These are phyloP conservation scores for Neurospora sp. DNA, from an alignment of 495 filamentous ascomycete species.

Conservation along the genomic window DNA sequence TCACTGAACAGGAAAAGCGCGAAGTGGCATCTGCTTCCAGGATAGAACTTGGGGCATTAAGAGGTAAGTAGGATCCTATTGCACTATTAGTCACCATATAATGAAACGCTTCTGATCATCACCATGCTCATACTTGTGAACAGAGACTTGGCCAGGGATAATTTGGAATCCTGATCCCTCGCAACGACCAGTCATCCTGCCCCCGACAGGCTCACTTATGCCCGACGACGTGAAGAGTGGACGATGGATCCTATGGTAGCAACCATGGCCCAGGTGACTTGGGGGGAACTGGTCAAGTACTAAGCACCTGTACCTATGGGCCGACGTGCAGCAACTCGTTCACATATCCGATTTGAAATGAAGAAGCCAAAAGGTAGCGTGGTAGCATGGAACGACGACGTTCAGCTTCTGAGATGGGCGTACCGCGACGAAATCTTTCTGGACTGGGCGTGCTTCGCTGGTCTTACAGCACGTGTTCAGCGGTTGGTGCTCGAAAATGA, in stretches of 20 bases:
- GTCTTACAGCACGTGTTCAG: background rate
- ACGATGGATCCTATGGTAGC: background rate
- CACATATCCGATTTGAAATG: background rate
- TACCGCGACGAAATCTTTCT: background rate
- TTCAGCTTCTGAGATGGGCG: background rate
- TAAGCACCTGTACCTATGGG: background rate
- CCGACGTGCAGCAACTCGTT: background rate
- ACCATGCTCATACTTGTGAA: background rate
- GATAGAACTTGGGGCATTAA: background rate
- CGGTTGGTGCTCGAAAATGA: background rate
- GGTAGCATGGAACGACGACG: background rate
- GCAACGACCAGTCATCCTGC: background rate
- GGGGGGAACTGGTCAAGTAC: background rate
- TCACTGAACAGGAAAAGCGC: background rate
- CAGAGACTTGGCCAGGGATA: background rate
- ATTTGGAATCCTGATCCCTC: background rate
- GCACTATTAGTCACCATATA: background rate
- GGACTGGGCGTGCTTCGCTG: background rate
- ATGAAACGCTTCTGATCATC: background rate
- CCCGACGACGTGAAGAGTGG: background rate
- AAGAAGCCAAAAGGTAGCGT: background rate
- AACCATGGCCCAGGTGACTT: background rate
- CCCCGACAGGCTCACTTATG: background rate
- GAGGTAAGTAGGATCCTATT: background rate
- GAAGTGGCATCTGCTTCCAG: background rate